These are phyloP conservation scores for Gaeumannomyces sp. DNA, from an alignment of 2,329 filamentous ascomycete genomes.

Conservation along the genomic window DNA sequence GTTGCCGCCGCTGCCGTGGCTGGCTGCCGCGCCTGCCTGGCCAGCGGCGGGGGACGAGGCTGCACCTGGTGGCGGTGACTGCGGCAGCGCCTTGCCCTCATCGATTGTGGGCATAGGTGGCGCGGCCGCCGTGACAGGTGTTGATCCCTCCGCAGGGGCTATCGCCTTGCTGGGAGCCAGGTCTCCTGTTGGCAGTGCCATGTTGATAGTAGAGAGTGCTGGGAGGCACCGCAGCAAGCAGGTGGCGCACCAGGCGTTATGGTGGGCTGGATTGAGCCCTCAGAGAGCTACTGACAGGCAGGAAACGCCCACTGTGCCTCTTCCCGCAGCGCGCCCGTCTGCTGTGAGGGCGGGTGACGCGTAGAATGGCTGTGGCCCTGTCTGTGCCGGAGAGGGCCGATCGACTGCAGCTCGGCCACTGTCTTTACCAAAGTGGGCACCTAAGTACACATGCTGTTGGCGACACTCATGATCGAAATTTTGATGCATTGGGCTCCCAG, in stretches of 20 bases:
- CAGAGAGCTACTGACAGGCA: background rate
- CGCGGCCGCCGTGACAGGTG: background rate
- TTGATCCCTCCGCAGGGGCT: no score
- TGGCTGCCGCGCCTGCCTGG: no score
- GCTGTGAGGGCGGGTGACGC: no score
- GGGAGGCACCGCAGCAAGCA: background rate
- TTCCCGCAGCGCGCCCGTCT: background rate
- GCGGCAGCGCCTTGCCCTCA: slow-evolving; percentile 7
- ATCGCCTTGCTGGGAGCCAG: background rate
- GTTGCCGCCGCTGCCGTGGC: no score
- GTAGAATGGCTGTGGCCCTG: background rate
- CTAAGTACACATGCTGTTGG: background rate
- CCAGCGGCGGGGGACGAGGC: no score
- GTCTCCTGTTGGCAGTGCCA: background rate
- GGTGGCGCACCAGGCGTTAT: background rate
- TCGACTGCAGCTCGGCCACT: background rate
- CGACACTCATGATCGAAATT: background rate
- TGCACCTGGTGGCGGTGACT: no score
- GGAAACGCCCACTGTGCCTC: no score
- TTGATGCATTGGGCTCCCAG: background rate
- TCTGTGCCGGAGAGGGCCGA: background rate
- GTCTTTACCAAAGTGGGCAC: background rate
- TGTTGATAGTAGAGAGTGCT: background rate
- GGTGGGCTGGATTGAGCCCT: background rate
- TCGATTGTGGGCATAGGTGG: slow-evolving; percentile 10